Evolutionary conservation across 129 eudicot species (phyloP), one percentile per base, ranked within the genome.

Genomic region (Flaveria brownii): DNA sequence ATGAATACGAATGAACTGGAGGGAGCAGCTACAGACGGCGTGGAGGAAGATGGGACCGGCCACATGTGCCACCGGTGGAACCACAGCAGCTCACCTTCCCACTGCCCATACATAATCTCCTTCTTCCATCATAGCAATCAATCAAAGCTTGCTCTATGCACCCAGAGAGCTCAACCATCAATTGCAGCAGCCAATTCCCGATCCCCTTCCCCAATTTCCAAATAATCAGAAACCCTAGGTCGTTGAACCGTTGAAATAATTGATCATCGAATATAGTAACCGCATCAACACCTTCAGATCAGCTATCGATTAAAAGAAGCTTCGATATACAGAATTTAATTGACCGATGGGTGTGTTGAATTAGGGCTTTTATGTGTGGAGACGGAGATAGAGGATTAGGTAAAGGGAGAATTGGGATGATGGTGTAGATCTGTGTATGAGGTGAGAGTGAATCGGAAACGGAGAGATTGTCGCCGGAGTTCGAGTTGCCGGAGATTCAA

Each of bases 31-130:
- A 81, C 81, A 74, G 77, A 61, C 68, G 87, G 67, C 78, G 82
- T 79, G 82, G 85, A 49, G 72, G 83, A 45, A 81, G 85, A 77
- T 28, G 81, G 82, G 87, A 80, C 87, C 77, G 87, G 84, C 89
- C 84, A 86, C 90, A 86, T 86, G 87, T 86, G 90, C 90, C 87
- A 81, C 62, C 81, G 73, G 81, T 86, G 78, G 25, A 71, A 68
- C 82, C 78, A 50, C 41, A 36, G 41, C 82, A 71, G 77, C 66
- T 86, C 87, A 83, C 83, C 85, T 86, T 80, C 85, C 80, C 55
- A 72, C 83, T 81, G 80, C 81, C 78, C 78, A 77, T 83, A 83
- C 72, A 80, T 52, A 77, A 73, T 68, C 80, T 17, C 74, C 52
- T 11, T 56, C 77, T 33, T 79, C 86, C 89, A 79, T 73, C 84